phyloP scores from a whole-genome alignment of 2,329 filamentous ascomycete genomes.

The Dactylellina drechsleri region DNA sequence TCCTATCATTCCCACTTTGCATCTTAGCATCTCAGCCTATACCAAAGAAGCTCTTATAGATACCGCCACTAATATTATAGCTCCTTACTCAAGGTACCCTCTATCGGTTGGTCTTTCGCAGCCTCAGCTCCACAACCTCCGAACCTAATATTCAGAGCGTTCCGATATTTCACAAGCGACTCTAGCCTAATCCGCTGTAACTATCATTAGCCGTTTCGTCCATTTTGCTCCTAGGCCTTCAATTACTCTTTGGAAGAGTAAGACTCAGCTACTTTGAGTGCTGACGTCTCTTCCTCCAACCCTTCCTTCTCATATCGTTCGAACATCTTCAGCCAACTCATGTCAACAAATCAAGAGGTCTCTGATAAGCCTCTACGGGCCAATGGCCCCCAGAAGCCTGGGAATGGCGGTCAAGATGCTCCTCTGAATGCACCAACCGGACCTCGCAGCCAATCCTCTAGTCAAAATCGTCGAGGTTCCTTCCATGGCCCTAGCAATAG shows the following conservation, averaged over 20 bases:
- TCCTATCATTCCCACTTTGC: not conserved
- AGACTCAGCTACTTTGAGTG: slow-evolving; percentile 31
- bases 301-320: not conserved
- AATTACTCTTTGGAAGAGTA: not conserved
- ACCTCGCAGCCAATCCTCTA: slow-evolving; percentile 29
- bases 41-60: not conserved
- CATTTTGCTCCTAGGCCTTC: no score
- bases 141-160: not conserved
- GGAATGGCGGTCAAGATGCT: not conserved
- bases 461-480: slow-evolving; percentile 8
- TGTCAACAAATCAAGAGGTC: slow-evolving; percentile 29
- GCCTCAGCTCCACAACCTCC: slow-evolving; percentile 5
- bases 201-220: no score
- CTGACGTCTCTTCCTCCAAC: slow-evolving; percentile 29
- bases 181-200: no score
- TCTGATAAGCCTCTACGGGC: slow-evolving; percentile 23
- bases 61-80: not conserved
- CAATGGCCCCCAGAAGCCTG: slow-evolving; percentile 8
- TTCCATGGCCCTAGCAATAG: slow-evolving; percentile 31
- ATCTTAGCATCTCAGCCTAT: not conserved
- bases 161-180: not conserved
- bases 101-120: not conserved
- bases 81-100: not conserved
- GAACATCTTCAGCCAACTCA: not conserved
- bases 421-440: slow-evolving; percentile 25